These are phyloP conservation scores for Hypoxylon fragiforme DNA, from an alignment of 495 filamentous ascomycete species.

Conservation along the genomic window DNA sequence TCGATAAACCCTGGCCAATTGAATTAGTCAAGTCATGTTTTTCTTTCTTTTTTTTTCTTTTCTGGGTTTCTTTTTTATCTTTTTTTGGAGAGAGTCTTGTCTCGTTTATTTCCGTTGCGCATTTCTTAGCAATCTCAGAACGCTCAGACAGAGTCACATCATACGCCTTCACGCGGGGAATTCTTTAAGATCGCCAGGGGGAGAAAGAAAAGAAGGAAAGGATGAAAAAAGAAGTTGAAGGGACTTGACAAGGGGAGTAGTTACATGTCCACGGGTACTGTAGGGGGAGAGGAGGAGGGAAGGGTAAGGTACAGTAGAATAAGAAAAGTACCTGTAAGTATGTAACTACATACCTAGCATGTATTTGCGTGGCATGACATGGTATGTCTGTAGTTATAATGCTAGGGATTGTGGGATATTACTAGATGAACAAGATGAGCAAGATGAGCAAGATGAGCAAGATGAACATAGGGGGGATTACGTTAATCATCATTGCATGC, in stretches of 20 bases:
- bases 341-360: background rate
- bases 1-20: constrained; percentile 40
- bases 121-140: constrained; percentile 36
- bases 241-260: background rate
- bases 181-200: constrained; percentile 34
- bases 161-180: constrained; percentile 29
- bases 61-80: no score
- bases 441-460: no score
- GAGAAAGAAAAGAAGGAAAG: constrained; percentile 5
- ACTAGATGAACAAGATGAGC: constrained; percentile 12
- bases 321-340: background rate
- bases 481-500: constrained; percentile 25
- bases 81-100: constrained; percentile 32
- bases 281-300: no score
- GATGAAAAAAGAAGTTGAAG: background rate
- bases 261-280: no score
- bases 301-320: no score
- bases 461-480: no score
- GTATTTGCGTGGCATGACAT: no score
- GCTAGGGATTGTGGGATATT: constrained; percentile 21
- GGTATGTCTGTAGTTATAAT: background rate
- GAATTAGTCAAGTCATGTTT: constrained; percentile 29
- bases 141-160: constrained; percentile 36
- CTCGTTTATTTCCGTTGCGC: constrained; percentile 39
- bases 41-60: no score